Evolutionary conservation across 129 eudicot genomes (phyloP), one percentile per base, ranked within the genome.

Genomic region (Arctium minus): DNA sequence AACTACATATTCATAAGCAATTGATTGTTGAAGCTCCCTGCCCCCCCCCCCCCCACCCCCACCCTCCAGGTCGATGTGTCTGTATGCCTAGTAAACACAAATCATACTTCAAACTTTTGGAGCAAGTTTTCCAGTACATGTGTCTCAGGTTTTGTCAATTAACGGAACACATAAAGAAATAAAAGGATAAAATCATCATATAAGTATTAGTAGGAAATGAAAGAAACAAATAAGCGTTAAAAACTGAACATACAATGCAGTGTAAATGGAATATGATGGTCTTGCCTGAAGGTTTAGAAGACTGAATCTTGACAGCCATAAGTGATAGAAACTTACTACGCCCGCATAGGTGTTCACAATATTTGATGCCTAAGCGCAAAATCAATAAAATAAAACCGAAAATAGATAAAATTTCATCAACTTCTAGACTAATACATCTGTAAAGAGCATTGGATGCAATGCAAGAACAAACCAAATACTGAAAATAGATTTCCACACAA

Each of bases 321-420:
- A 83, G 86, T 77, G 88, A 84, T n/a, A 92, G 84, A 81, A 88
- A 85, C 88, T 92, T 90, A 78, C 78, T 87, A 76, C 77, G 86
- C 40, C 89, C 86, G 72, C 75, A 70, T 31, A 84, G 79, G 46
- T 35, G 90, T 42, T 89, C 91, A 69, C 65, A 75, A 65, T 81
- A 76, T 79, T 74, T 89, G 72, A 77, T 74, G 77, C 97, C 94
- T 86, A 83, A 48, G 27, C 8, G 65, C 62, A 80, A 60, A 40
- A 80, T 85, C 65, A 80, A 80, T 71, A 35, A 77, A 32, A 33
- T 8, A 42, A 46, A 70, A 80, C 29, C 5, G 50, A 67, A 56
- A 39, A 70, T 64, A 70, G 10, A 12, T 4, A 33, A 70, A 71
- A 32, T 70, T 13, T 10, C 44, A 71, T 18, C 31, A 48, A 32